phyloP scores from a whole-genome alignment of 2,329 filamentous ascomycete species.

The Cryoendolithus antarcticus region DNA sequence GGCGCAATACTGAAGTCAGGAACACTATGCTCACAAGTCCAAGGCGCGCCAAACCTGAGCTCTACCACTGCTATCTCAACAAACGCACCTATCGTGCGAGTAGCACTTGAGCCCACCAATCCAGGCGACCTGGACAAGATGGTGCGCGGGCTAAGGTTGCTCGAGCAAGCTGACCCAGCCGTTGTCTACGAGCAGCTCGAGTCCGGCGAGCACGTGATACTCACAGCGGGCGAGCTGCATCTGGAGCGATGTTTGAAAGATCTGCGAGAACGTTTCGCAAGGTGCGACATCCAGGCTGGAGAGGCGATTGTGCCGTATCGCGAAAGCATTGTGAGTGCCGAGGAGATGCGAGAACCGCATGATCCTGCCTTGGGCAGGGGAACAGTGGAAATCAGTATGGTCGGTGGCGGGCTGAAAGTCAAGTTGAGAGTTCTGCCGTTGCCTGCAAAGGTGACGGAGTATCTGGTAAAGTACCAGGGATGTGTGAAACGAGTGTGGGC shows the following conservation, averaged over 20 bases:
- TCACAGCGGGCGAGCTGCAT: conserved; percentile 90
- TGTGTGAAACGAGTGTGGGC: conserved; percentile 71
- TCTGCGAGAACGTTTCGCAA: conserved; percentile 80
- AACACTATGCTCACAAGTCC: conserved; percentile 76
- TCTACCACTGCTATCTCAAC: conserved; percentile 70
- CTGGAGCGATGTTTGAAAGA: conserved; percentile 89
- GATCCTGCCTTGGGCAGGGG: conserved; percentile 81
- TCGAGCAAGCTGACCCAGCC: conserved; percentile 91
- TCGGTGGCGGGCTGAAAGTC: conserved; percentile 75
- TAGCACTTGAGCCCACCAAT: conserved; percentile 86
- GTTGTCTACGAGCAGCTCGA: conserved; percentile 88
- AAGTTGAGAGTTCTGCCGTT: conserved; percentile 67
- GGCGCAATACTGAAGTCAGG: conserved; percentile 92
- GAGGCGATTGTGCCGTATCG: conserved; percentile 91
- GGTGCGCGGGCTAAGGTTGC: conserved; percentile 72
- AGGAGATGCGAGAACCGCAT: conserved; percentile 83
- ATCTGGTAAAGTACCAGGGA: conserved; percentile 65
- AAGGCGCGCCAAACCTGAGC: conserved; percentile 80
- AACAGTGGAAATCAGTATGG: conserved; percentile 60
- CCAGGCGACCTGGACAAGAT: conserved; percentile 88
- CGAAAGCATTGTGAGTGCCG: conserved; percentile 70
- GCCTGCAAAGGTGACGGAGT: conserved; percentile 67
- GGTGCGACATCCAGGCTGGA: conserved; percentile 87
- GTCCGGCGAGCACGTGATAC: conserved; percentile 86
- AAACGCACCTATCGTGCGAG: conserved; percentile 69